Conservation (phyloP, 768 basidiomycete genomes). For the Artomyces pyxidatus region DNA sequence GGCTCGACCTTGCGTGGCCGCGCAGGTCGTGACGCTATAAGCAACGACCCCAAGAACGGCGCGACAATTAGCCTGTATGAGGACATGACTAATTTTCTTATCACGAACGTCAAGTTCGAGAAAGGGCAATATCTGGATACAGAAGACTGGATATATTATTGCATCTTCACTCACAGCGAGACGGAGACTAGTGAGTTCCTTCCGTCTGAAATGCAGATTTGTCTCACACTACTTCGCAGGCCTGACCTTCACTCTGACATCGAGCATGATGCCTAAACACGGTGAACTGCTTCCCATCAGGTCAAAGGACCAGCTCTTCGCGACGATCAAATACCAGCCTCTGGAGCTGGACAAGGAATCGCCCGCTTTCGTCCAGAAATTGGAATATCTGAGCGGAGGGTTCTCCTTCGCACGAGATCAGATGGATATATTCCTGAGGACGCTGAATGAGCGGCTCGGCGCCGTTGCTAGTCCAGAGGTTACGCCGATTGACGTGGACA, state of each 20-base stretch:
- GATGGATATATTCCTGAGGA: conserved; percentile 57
- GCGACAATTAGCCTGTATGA: conserved; percentile 73
- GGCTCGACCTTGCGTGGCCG: conserved; percentile 29
- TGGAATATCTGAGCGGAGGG: conserved; percentile 52
- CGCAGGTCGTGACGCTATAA: conserved; percentile 22
- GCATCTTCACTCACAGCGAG: conserved; percentile 49
- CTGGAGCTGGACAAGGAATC: conserved; percentile 55
- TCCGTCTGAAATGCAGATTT: background rate
- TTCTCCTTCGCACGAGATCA: conserved; percentile 69
- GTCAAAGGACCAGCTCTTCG: conserved; percentile 31
- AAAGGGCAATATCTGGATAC: conserved; percentile 30
- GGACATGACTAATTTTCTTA: conserved; percentile 74
- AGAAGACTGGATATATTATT: conserved; percentile 58
- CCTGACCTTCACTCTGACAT: conserved; percentile 38
- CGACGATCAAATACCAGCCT: conserved; percentile 55
- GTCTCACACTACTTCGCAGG: background rate
- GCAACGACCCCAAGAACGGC: conserved; percentile 50
- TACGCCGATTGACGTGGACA: conserved; percentile 24
- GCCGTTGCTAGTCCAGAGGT: too few relatives aligned
- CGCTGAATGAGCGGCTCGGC: conserved; percentile 45
- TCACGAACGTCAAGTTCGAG: conserved; percentile 52
- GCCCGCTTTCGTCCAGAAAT: conserved; percentile 42
- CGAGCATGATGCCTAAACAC: conserved; percentile 17
- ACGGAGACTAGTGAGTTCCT: conserved; percentile 3
- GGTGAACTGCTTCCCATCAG: conserved; percentile 22